Base-by-base conservation (phyloP, 345 rosid genomes). In the Alliaria petiolata region DNA sequence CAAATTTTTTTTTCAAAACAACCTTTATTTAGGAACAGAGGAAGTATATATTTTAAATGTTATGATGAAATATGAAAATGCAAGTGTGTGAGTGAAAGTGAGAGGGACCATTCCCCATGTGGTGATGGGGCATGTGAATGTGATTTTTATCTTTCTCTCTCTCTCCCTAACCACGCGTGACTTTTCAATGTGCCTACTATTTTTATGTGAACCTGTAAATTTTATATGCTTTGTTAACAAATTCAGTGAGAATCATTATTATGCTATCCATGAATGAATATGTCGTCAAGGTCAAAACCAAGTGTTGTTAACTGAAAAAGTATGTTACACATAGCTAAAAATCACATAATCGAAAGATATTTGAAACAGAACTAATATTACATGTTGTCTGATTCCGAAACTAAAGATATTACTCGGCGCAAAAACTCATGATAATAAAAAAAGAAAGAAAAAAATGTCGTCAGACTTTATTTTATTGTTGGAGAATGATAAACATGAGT, bases 101-200 rank as follows among this genome's bases (percentile, higher is more conserved):
- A 71, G 53, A 61, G 68, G 67, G 16, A 71, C 68, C 68, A 71
- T 50, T 39, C 25, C 15, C 53, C 75, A 70, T 70, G 75, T 71
- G 75, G 60, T 50, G 68, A 39, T 70, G 75, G 75, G 68, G 51
- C 75, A 71, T 51, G 68, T 59, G 61, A 50, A 71, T 70, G 62
- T 70, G 67, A 39, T 28, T 53, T 35, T 30, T 30, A 30, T 66
- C 7, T 19, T 3, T 17, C 12, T 47, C 2, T 62, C 38, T 51
- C 50, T 51, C 34, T 65, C 15, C 36, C 47, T 65, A 50, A 25
- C 71, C 74, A 69, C 49, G 58, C 58, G 30, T 47, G 50, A 70
- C 39, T 16, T 6, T 25, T 69, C 65, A 46, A 45, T 57, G n/a
- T n/a, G n/a, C 3, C 25, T 22, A 22, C 45, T 33, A 69, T 44